Evolutionary conservation across 2,329 filamentous ascomycete species (phyloP), one percentile per base, ranked within the genome.

Genomic region (Tolypocladium album): DNA sequence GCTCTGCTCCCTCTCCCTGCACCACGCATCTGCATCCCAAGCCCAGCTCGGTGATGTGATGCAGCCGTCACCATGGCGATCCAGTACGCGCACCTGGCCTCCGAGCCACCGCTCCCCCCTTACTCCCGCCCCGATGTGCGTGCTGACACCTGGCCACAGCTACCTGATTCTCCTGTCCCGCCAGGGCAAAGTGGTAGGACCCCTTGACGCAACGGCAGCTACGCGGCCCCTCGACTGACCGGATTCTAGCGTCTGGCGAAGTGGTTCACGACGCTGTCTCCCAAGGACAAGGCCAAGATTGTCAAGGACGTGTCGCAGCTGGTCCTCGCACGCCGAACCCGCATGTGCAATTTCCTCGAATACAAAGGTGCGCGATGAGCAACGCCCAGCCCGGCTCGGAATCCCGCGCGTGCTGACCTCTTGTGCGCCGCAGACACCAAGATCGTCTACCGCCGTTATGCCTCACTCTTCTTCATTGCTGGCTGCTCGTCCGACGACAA

Each of bases 331-430:
- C 86, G 94, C 67, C 86, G 94, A 71, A 97, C 94, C 62, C 91
- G 94, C 74, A 99, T 99, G 94, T 99, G 94, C 85, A 99, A 99
- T 78, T 99, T 99, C 77, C 85, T 99, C 62, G 94, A 99, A 75
- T 99, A 99, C 78, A 99, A 99, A 86, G 93, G 93, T 95, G 67
- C 56, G 73, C 64, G 42, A 58, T 57, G 56, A 38, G 45, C 56
- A 8, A 13, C 34, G 27, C 17, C n/a, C 58, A 36, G 24, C 36
- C 17, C 4, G 9, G 31, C 50, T 38, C 31, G 20, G 22, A 20
- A 22, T 4, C 50, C 31, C n/a, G 50, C 31, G 20, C 22, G 20
- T 55, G 13, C 31, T 55, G 50, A 55, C 50, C 13, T 5, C 20
- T 4, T 17, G 38, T 47, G 12, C 38, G 24, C 1, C 9, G 17